A percentile compares a stretch with the other conserved stretches of the same genome.
These are phyloP conservation scores for Kluyveromyces nonfermentans DNA, from an alignment of 805 yeast genomes.

Conservation along the genomic window DNA sequence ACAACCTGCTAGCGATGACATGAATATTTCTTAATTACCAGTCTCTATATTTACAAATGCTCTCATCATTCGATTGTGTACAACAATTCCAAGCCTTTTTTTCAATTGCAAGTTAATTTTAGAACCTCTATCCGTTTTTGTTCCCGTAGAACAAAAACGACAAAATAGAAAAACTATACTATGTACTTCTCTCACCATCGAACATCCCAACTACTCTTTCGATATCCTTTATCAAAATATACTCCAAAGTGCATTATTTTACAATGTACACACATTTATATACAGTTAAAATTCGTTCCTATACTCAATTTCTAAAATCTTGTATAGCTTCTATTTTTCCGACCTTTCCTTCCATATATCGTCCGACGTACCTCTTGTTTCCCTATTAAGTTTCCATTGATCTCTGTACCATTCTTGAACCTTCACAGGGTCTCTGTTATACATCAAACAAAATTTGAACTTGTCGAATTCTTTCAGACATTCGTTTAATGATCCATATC, in stretches of 20 bases:
- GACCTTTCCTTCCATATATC: slow-evolving; percentile 61
- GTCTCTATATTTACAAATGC: not conserved
- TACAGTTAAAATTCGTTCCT: not conserved
- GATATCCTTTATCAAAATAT: not conserved
- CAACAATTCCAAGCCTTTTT: not conserved
- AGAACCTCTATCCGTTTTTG: not conserved
- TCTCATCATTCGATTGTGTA: not conserved
- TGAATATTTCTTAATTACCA: not conserved
- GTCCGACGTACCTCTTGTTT: slow-evolving; percentile 66
- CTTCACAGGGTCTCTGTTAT: slow-evolving; percentile 44
- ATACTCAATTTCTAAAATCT: not conserved
- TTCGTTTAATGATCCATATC: slow-evolving; percentile 68
- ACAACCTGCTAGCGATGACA: not conserved
- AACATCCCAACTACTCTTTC: not conserved
- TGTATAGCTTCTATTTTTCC: not conserved
- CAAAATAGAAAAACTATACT: not conserved
- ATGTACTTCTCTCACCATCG: not conserved
- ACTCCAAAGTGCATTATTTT: not conserved
- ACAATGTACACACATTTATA: not conserved
- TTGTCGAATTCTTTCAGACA: slow-evolving; percentile 66
- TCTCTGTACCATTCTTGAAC: slow-evolving; percentile 67
- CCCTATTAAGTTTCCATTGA: slow-evolving; percentile 45
- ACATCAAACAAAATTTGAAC: slow-evolving; percentile 68
- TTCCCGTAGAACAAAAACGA: not conserved
- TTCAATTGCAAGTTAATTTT: not conserved